A percentile compares a stretch with the other conserved stretches of the same genome.
phyloP scores from a whole-genome alignment of 2,329 filamentous ascomycete genomes.

The Samsoniella hepiali region DNA sequence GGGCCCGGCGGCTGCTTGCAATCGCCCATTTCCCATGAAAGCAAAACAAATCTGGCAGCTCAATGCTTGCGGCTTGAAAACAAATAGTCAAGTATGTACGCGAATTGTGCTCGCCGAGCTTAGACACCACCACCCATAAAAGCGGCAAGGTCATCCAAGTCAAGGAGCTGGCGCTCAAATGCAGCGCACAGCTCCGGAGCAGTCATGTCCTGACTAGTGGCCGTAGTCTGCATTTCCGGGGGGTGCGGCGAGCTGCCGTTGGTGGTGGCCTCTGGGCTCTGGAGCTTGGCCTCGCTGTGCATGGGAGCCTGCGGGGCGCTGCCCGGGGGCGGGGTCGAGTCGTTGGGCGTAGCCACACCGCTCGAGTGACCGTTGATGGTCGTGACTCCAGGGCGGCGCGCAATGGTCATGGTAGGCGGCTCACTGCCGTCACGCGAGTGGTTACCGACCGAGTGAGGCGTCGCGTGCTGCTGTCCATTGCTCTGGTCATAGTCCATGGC shows the following conservation, averaged over 20 bases:
- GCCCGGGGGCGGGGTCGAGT: conserved; percentile 17
- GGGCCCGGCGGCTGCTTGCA: not conserved
- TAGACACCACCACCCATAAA: conserved; percentile 62
- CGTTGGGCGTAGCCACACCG: conserved; percentile 30
- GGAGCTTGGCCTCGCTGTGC: conserved; percentile 36
- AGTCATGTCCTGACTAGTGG: conserved; percentile 52
- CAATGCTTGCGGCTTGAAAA: not conserved
- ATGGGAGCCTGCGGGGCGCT: conserved; percentile 23
- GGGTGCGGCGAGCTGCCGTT: conserved; percentile 31
- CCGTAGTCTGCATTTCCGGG: conserved; percentile 33
- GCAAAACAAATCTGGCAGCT: conserved; percentile 12
- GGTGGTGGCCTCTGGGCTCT: conserved; percentile 31
- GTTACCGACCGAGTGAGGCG: conserved; percentile 36
- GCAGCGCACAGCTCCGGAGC: conserved; percentile 55
- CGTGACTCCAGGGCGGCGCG: conserved; percentile 52
- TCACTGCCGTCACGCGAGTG: conserved; percentile 50
- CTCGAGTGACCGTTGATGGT: conserved; percentile 58
- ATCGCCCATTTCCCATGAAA: not conserved
- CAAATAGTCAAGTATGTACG: not conserved
- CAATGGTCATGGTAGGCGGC: conserved; percentile 41
- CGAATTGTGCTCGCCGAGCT: not conserved
- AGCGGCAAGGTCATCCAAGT: conserved; percentile 58
- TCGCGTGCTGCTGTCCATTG: conserved; percentile 30
- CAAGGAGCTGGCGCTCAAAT: conserved; percentile 58
- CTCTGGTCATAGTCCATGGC: conserved; percentile 56